Conservation (phyloP, 371 early-diverging fungal genomes). For the Mortierella sp. region DNA sequence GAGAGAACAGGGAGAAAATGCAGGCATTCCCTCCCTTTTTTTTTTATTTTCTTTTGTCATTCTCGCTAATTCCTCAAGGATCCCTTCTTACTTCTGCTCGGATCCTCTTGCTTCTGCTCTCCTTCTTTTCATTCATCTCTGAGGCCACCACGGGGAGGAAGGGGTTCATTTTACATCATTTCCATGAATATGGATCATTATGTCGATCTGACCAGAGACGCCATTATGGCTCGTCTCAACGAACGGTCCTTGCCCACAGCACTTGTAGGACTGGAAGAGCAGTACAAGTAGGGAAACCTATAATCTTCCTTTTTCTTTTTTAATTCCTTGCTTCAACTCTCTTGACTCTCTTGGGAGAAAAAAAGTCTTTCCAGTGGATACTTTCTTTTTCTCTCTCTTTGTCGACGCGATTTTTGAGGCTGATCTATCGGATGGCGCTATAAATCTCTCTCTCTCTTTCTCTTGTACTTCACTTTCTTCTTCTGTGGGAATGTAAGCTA, state of each 20-base stretch:
- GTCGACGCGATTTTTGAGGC: background rate
- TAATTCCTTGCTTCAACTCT: too few relatives aligned
- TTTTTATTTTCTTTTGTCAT: too few relatives aligned
- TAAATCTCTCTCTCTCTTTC: too few relatives aligned
- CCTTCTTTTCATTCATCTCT: background rate
- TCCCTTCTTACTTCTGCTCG: background rate
- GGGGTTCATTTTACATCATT: background rate
- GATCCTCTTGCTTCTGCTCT: background rate
- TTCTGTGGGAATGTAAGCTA: background rate
- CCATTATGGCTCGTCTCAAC: slow-evolving; percentile 57
- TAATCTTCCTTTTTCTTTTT: background rate
- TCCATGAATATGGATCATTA: slow-evolving; percentile 9
- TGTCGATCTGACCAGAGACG: slow-evolving; percentile 26
- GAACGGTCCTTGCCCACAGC: slow-evolving; percentile 55
- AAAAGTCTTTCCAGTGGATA: too few relatives aligned
- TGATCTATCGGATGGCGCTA: too few relatives aligned
- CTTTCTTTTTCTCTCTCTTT: slow-evolving; percentile 8
- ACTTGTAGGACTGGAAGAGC: slow-evolving; percentile 68
- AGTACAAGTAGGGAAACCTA: slow-evolving; percentile 62
- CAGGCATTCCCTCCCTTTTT: too few relatives aligned
- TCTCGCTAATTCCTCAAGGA: background rate
- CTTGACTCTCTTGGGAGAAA: too few relatives aligned
- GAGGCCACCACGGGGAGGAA: background rate
- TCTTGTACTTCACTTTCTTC: background rate
- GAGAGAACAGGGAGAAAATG: too few relatives aligned